These are phyloP conservation scores for Podaxis sp. DNA, from an alignment of 768 basidiomycete genomes.

Conservation along the genomic window DNA sequence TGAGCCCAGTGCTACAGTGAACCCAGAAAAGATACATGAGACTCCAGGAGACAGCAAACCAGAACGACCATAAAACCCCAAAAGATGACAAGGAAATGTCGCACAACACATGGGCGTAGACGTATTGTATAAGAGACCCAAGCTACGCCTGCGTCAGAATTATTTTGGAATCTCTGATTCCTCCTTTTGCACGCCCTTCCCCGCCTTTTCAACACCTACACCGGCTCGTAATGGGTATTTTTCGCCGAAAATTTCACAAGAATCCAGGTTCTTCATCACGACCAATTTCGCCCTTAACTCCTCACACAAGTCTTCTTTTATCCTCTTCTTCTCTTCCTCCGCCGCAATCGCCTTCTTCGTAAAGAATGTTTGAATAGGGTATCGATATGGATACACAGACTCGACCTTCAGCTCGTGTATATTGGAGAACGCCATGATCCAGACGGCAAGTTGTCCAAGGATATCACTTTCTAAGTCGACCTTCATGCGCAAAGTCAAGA, in stretches of 20 bases:
- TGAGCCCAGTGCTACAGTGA: neutral
- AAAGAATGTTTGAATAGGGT: conserved; percentile 3
- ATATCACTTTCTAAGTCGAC: conserved; percentile 1
- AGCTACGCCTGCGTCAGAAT: neutral
- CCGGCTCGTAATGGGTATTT: neutral
- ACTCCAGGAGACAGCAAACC: neutral
- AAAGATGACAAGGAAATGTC: neutral
- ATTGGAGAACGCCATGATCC: conserved; percentile 9
- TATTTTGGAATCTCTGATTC: neutral
- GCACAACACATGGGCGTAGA: neutral
- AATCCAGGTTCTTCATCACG: conserved; percentile 1
- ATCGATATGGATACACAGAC: conserved; percentile 7
- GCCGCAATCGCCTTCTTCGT: neutral
- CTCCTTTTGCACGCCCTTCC: neutral
- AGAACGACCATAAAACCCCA: neutral
- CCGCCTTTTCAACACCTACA: neutral
- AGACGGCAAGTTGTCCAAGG: conserved; percentile 1
- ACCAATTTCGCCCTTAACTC: neutral
- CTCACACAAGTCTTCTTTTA: neutral
- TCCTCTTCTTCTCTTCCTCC: conserved; percentile 6
- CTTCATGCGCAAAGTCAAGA: conserved; percentile 4
- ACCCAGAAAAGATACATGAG: neutral
- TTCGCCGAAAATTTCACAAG: conserved; percentile 7
- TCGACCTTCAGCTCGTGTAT: conserved; percentile 5
- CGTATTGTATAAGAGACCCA: neutral